A percentile compares a stretch with the other conserved stretches of the same genome.
Evolutionary conservation across 2,329 filamentous ascomycete genomes (phyloP).

Genomic region (Ustulina deusta): DNA sequence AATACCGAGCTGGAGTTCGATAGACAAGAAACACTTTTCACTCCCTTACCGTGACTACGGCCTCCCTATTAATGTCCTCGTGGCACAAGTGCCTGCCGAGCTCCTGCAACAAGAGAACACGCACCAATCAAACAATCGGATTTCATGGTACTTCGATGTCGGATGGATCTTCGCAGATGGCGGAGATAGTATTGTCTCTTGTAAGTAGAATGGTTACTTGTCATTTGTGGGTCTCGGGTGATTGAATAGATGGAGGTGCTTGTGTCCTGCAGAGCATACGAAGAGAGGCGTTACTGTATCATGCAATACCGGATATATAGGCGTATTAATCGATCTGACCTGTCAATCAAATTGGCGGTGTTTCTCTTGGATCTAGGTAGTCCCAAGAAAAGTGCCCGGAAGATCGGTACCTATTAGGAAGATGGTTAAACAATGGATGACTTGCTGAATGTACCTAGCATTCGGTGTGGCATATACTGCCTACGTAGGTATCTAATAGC

Average conservation of each 20-base stretch:
- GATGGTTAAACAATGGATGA: background rate
- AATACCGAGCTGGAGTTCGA: background rate
- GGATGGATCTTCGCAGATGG: background rate
- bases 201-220: background rate
- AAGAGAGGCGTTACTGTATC: background rate
- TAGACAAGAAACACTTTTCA: background rate
- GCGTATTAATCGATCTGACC: conserved; percentile 16
- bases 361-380: conserved; percentile 2
- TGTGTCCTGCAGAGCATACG: conserved; percentile 13
- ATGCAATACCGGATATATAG: conserved; percentile 10
- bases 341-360: conserved; percentile 17
- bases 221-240: background rate
- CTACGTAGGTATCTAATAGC: background rate
- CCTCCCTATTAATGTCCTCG: background rate
- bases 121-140: background rate
- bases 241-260: background rate
- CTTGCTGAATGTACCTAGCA: background rate
- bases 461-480: too few species aligned
- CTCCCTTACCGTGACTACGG: background rate
- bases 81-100: conserved; percentile 13
- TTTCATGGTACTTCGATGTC: background rate
- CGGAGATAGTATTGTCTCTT: background rate
- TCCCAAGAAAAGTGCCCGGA: conserved; percentile 7
- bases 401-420: background rate
- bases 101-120: background rate